These are phyloP conservation scores for Penicillium cataractarum DNA, from an alignment of 495 filamentous ascomycete genomes.

Conservation along the genomic window DNA sequence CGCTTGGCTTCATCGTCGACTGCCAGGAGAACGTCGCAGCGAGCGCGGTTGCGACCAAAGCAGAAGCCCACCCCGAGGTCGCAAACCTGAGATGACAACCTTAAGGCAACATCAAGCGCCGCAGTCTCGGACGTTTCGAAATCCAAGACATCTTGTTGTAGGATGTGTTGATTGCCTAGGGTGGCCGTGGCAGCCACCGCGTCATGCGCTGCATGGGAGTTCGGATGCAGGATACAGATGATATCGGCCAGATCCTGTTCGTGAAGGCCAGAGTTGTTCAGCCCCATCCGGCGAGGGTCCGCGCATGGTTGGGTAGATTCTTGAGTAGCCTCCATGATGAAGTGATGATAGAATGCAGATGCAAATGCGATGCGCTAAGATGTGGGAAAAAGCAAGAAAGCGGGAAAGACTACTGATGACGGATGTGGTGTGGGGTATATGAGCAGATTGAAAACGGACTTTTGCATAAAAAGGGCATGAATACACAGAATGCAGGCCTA, in stretches of 20 bases:
- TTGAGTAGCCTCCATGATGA: constrained; percentile 57
- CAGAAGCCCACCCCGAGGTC: constrained; percentile 70
- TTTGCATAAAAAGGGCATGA: constrained; percentile 30
- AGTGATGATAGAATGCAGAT: constrained; percentile 11
- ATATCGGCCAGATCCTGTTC: constrained; percentile 85
- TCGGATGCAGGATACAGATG: constrained; percentile 84
- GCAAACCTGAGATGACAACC: constrained; percentile 71
- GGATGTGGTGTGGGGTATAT: constrained; percentile 27
- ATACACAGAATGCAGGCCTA: constrained; percentile 15
- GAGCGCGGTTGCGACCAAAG: constrained; percentile 75
- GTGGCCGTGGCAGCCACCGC: constrained; percentile 58
- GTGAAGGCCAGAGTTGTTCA: constrained; percentile 74
- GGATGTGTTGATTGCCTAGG: constrained; percentile 59
- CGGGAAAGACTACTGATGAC: constrained; percentile 24
- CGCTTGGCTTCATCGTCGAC: constrained; percentile 56
- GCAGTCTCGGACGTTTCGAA: constrained; percentile 48
- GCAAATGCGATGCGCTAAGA: constrained; percentile 20
- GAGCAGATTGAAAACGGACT: constrained; percentile 22
- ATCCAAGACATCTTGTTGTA: constrained; percentile 48
- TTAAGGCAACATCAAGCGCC: constrained; percentile 71
- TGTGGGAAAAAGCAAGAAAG: constrained; percentile 14
- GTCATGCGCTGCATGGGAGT: constrained; percentile 67
- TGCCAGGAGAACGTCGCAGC: constrained; percentile 73
- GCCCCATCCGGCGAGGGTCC: constrained; percentile 76
- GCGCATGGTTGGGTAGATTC: constrained; percentile 79